Percentiles rank a stretch among this genome's conserved stretches.
Evolutionary conservation across 352 stramenopile genomes (phyloP).

Genomic region (Globisporangium middletonii): DNA sequence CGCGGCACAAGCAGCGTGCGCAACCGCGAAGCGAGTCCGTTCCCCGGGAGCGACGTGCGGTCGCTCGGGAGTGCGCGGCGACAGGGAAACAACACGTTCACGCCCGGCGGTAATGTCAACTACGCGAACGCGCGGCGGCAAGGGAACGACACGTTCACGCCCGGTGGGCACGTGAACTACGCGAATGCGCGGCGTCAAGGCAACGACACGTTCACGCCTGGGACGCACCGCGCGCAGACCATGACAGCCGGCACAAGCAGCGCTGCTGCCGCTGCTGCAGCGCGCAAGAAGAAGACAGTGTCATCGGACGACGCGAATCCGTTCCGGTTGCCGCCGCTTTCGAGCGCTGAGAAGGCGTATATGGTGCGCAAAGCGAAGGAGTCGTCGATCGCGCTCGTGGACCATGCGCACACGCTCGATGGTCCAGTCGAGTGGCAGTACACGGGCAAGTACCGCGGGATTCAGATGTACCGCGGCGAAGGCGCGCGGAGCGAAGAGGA

Average conservation of each 20-base stretch:
- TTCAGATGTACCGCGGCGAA: constrained; percentile 80
- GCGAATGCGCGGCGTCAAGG: background rate
- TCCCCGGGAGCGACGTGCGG: background rate
- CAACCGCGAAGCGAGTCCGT: constrained; percentile 15
- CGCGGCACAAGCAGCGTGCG: constrained; percentile 6
- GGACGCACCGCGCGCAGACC: constrained; percentile 1
- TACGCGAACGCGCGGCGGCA: constrained; percentile 4
- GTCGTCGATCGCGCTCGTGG: constrained; percentile 56
- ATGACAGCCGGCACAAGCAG: background rate
- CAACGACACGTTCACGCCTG: constrained; percentile 13
- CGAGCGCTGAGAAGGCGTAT: constrained; percentile 39
- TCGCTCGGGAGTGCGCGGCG: background rate
- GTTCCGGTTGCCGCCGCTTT: constrained; percentile 25
- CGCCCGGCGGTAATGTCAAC: background rate
- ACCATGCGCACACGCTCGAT: constrained; percentile 68
- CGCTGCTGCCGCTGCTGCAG: background rate
- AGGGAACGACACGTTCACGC: constrained; percentile 9
- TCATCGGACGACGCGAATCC: constrained; percentile 4
- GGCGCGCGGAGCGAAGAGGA: constrained; percentile 32
- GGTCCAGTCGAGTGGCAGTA: constrained; percentile 73
- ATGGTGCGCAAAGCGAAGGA: constrained; percentile 67
- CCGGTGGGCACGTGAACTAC: background rate
- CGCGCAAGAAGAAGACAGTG: constrained; percentile 6
- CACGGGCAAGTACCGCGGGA: constrained; percentile 63
- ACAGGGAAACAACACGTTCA: background rate